Conservation (phyloP, 768 basidiomycete genomes). For the Phylloporus sp. region DNA sequence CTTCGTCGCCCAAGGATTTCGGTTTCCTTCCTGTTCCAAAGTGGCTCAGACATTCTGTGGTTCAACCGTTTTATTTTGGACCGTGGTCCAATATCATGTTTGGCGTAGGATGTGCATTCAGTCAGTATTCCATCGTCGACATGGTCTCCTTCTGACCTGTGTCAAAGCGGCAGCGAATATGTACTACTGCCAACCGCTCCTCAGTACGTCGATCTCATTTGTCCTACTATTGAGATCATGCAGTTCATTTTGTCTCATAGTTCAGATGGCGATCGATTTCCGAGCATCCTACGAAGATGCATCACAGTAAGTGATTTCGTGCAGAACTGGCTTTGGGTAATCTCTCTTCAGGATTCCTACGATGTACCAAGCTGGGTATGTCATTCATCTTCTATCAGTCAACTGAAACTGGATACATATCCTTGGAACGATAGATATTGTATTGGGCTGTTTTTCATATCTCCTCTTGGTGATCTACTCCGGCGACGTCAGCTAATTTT, state of each 20-base stretch:
- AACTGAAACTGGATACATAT: background rate
- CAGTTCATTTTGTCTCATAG: conserved; percentile 1
- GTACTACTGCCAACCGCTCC: conserved; percentile 77
- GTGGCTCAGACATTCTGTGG: conserved; percentile 12
- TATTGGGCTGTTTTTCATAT: conserved; percentile 39
- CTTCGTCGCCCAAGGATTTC: conserved; percentile 9
- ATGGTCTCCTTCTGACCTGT: conserved; percentile 2
- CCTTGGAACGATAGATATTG: background rate
- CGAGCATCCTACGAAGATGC: conserved; percentile 28
- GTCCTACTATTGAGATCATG: too few species aligned
- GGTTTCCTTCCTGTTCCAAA: conserved; percentile 9
- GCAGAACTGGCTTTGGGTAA: conserved; percentile 3
- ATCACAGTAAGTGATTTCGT: conserved; percentile 21
- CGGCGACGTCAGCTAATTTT: conserved; percentile 41
- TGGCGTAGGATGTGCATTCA: conserved; percentile 15
- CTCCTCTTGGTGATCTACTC: conserved; percentile 44
- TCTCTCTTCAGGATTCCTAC: conserved; percentile 48
- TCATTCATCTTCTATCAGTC: background rate
- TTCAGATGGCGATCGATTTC: conserved; percentile 37
- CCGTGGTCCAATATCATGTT: conserved; percentile 13
- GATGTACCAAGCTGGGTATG: conserved; percentile 61
- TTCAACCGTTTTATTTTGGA: conserved; percentile 12
- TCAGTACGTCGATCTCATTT: conserved; percentile 43
- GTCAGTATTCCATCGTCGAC: conserved; percentile 5
- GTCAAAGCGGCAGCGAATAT: conserved; percentile 52